Evolutionary conservation across 495 filamentous ascomycete genomes (phyloP), one percentile per base, ranked within the genome.

Genomic region (Cairneyella variabilis): DNA sequence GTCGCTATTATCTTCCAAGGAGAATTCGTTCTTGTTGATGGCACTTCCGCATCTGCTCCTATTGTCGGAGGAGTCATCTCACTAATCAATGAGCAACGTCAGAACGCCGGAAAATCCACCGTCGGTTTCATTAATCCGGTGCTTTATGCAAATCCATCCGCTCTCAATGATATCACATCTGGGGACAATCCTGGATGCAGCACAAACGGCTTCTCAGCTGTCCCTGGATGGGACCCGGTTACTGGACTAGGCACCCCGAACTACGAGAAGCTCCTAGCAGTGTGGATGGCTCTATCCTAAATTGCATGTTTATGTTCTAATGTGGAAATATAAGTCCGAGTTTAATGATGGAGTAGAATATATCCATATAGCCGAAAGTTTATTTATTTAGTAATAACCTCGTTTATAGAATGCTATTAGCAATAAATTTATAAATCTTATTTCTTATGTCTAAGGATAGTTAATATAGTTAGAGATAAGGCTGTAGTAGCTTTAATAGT

Each of bases 171-270:
- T 66, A 72, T 82, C 25, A 70, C 65, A 3, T 66, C 67, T 26
- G 77, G 77, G 0, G 65, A 54, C 2, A 78, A 74, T 52, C 61
- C 62, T 2, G 77, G 76, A 3, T 79, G 76, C 62, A 68, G 61
- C 3, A 75, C 70, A 0, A 38, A 69, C 11, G 80, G 79, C 1
- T 83, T 82, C 56, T 49, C 54, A 9, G 75, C 77, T 25, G 69
- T 69, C 8, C 51, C 67, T 42, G 83, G 83, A 16, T 85, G 83
- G 83, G 83, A 86, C 65, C 81, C 83, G n/a, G 76, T 75, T 0
- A 79, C 74, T 25, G 75, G 79, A 14, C 53, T 80, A 30, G 79
- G 77, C 14, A 76, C 79, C n/a, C 78, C 78, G 1, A 76, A 75
- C 51, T 83, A 70, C 54, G 64, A 67, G 8, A 76, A 71, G 58